A percentile compares a stretch with the other conserved stretches of the same genome.
These are phyloP conservation scores for Bocquillonia castaneifolia DNA, from an alignment of 441 rosid genomes.

Conservation along the genomic window DNA sequence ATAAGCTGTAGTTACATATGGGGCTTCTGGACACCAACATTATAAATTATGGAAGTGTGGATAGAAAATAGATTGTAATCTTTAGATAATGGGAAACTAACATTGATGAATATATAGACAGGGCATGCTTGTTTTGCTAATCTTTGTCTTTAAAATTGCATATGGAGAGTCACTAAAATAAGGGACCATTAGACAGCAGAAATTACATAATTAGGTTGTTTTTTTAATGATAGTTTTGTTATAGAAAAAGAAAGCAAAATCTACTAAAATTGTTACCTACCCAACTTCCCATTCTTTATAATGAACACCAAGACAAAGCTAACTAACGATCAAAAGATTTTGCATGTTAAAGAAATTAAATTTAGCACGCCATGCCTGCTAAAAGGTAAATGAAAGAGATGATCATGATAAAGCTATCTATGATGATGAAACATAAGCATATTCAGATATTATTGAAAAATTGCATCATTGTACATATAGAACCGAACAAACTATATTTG, in stretches of 20 bases:
- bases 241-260: background rate
- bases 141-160: constrained; percentile 17
- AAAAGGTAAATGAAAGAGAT: constrained; percentile 11
- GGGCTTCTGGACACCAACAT: background rate
- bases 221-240: background rate
- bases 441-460: background rate
- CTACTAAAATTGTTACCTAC: constrained; percentile 8
- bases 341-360: constrained; percentile 4
- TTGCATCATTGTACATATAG: too few relatives aligned
- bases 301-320: constrained; percentile 13
- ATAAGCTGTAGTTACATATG: background rate
- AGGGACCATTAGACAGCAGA: too few relatives aligned
- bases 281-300: background rate
- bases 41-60: background rate
- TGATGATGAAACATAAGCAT: constrained; percentile 25
- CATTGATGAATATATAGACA: constrained; percentile 18
- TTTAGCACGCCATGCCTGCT: constrained; percentile 27
- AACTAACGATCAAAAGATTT: background rate
- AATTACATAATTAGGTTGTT: too few relatives aligned
- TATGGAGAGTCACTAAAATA: too few relatives aligned
- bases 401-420: constrained; percentile 18
- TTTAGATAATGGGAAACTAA: background rate
- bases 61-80: background rate
- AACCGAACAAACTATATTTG: background rate
- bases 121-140: constrained; percentile 21